A percentile compares a stretch with the other conserved stretches of the same genome.
Conservation (phyloP, 2,329 filamentous ascomycete species). For the Colletotrichum ledebouriae region DNA sequence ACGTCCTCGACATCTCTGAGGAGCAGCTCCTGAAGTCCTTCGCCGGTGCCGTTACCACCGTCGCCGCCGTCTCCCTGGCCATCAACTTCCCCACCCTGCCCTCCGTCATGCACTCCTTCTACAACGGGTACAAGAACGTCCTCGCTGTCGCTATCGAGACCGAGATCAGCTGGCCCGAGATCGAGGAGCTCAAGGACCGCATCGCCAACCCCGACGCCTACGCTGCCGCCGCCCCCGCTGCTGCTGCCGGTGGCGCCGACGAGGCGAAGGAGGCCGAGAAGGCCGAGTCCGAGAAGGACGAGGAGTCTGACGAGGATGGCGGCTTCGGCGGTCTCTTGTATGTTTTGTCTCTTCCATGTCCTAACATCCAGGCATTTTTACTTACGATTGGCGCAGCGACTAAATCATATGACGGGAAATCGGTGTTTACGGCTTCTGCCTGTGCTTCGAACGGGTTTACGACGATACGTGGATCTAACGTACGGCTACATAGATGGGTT, state of each 20-base stretch:
- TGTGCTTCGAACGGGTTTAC: slow-evolving; percentile 60
- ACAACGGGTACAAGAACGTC: slow-evolving; percentile 99
- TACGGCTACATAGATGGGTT: slow-evolving; percentile 63
- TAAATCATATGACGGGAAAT: slow-evolving; percentile 63
- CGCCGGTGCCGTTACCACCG: slow-evolving; percentile 83
- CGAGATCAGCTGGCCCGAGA: slow-evolving; percentile 94
- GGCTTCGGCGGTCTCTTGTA: slow-evolving; percentile 88
- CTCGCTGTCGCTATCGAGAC: slow-evolving; percentile 91
- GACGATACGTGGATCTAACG: slow-evolving; percentile 55
- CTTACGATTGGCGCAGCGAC: slow-evolving; percentile 63
- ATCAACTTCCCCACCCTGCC: slow-evolving; percentile 96
- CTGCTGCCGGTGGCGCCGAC: slow-evolving; percentile 68
- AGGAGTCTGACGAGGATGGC: slow-evolving; percentile 75
- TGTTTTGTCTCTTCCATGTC: slow-evolving; percentile 47
- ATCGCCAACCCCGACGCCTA: slow-evolving; percentile 99
- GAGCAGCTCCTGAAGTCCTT: slow-evolving; percentile 91
- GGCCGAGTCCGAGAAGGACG: slow-evolving; percentile 76
- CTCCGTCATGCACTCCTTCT: slow-evolving; percentile 93
- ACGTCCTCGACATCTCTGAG: slow-evolving; percentile 94
- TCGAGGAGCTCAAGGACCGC: slow-evolving; percentile 98
- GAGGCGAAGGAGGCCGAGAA: slow-evolving; percentile 71
- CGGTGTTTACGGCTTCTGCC: slow-evolving; percentile 56
- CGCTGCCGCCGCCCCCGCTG: slow-evolving; percentile 80
- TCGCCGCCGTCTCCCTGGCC: slow-evolving; percentile 92
- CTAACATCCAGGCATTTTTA: slow-evolving; percentile 1